These are phyloP conservation scores for Lodderomyces oxycetoniae DNA, from an alignment of 1,139 yeast genomes.

Conservation along the genomic window DNA sequence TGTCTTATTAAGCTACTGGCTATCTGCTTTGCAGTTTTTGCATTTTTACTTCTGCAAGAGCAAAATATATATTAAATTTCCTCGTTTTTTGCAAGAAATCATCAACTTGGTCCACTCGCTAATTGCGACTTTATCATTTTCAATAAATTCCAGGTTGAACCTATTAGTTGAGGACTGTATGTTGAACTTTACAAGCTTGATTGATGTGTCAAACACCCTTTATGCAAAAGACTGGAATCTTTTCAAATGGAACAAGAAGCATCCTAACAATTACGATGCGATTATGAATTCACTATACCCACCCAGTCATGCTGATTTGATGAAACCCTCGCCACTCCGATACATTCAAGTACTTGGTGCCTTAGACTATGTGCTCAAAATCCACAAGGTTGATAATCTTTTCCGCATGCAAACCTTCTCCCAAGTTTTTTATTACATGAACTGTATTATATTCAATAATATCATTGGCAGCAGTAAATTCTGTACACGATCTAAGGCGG, in stretches of 20 bases:
- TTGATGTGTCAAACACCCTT: constrained; percentile 55
- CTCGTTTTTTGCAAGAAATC: constrained; percentile 56
- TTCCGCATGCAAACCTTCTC: constrained; percentile 73
- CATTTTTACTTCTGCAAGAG: constrained; percentile 61
- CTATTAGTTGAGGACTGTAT: constrained; percentile 58
- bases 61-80: constrained; percentile 50
- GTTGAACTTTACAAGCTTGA: constrained; percentile 58
- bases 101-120: constrained; percentile 56
- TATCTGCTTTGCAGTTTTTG: constrained; percentile 60
- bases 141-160: constrained; percentile 58
- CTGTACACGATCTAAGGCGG: constrained; percentile 76
- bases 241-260: constrained; percentile 48
- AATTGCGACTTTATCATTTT: constrained; percentile 58
- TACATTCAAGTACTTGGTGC: constrained; percentile 88
- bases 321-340: constrained; percentile 83
- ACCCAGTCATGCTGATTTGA: constrained; percentile 56
- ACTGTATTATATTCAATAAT: constrained; percentile 68
- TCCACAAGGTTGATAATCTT: constrained; percentile 75
- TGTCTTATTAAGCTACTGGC: constrained; percentile 68
- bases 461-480: constrained; percentile 62
- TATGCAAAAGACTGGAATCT: constrained; percentile 76
- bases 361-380: constrained; percentile 73
- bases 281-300: constrained; percentile 67
- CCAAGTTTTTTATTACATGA: constrained; percentile 74
- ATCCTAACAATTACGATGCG: constrained; percentile 57